A percentile compares a stretch with the other conserved stretches of the same genome.
phyloP scores from a whole-genome alignment of 2,329 filamentous ascomycete species.

The Aspergillus fumigatus region DNA sequence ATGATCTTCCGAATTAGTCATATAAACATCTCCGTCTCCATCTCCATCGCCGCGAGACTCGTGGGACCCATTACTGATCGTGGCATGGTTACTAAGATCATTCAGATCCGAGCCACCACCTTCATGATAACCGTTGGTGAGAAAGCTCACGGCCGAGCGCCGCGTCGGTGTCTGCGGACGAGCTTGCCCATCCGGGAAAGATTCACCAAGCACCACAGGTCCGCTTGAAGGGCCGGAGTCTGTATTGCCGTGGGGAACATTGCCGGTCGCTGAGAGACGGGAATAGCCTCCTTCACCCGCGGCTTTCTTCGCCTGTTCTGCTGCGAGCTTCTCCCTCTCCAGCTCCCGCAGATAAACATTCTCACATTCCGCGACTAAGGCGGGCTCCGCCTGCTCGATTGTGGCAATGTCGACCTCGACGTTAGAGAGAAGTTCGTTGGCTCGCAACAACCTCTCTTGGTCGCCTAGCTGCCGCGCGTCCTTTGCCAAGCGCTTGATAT shows the following conservation, averaged over 20 bases:
- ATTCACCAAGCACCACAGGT: conserved; percentile 60
- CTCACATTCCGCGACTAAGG: conserved; percentile 69
- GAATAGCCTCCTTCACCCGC: conserved; percentile 39
- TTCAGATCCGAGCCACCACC: conserved; percentile 38
- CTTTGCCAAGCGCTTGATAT: conserved; percentile 78
- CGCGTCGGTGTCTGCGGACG: conserved; percentile 53
- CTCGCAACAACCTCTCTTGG: conserved; percentile 74
- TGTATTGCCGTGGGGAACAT: conserved; percentile 49
- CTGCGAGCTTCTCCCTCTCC: conserved; percentile 61
- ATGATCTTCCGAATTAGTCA: conserved; percentile 51
- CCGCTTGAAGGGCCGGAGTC: conserved; percentile 48
- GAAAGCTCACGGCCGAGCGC: conserved; percentile 42
- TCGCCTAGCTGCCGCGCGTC: conserved; percentile 82
- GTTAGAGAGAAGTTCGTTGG: conserved; percentile 86
- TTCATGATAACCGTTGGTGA: conserved; percentile 56
- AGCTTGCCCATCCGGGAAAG: conserved; percentile 53
- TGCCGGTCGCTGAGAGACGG: conserved; percentile 46
- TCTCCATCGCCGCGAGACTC: conserved; percentile 39
- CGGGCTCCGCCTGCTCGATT: conserved; percentile 63
- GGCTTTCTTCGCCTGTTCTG: conserved; percentile 49
- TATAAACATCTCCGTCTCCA: conserved; percentile 57
- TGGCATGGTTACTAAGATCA: conserved; percentile 27
- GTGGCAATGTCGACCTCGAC: conserved; percentile 87
- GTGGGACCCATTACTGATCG: conserved; percentile 56
- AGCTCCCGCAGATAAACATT: conserved; percentile 70